Percentiles rank a stretch among this genome's conserved stretches.
Evolutionary conservation across 805 yeast species (phyloP).

Genomic region (Yarrowia osloensis): DNA sequence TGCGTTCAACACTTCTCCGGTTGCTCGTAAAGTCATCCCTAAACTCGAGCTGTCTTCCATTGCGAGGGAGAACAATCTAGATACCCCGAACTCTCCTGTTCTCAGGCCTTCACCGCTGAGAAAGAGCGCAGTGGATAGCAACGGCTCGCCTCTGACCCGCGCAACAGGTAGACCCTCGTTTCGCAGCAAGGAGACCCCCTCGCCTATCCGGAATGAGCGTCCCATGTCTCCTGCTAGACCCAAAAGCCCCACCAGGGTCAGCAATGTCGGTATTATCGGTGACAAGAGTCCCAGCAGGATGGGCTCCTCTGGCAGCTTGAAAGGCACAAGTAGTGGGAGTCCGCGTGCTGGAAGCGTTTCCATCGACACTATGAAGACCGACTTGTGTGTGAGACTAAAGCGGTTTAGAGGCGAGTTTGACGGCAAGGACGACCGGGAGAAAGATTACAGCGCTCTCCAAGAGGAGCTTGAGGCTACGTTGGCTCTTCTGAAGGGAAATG

Average conservation of each 20-base stretch:
- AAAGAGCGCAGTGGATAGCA: constrained; percentile 8
- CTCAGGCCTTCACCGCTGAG: background rate
- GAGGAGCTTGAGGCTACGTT: background rate
- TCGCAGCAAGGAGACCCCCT: constrained; percentile 7
- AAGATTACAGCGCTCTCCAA: background rate
- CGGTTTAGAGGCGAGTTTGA: constrained; percentile 14
- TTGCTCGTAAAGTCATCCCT: constrained; percentile 9
- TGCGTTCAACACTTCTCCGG: background rate
- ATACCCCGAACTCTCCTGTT: constrained; percentile 11
- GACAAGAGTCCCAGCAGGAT: background rate
- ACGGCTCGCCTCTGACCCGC: background rate
- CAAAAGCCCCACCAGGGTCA: constrained; percentile 12
- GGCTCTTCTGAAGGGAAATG: background rate
- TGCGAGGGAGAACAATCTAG: constrained; percentile 16
- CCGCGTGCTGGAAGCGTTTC: background rate
- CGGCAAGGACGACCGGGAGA: background rate
- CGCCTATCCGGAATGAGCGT: background rate
- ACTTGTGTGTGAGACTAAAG: constrained; percentile 1
- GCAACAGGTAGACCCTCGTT: background rate
- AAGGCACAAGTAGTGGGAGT: background rate
- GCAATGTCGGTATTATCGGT: background rate
- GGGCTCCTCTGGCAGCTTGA: background rate
- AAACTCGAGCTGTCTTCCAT: constrained; percentile 8
- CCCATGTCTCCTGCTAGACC: constrained; percentile 23
- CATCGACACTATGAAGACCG: constrained; percentile 7